These are phyloP conservation scores for Colletotrichum sp. DNA, from an alignment of 2,329 filamentous ascomycete genomes.

Conservation along the genomic window DNA sequence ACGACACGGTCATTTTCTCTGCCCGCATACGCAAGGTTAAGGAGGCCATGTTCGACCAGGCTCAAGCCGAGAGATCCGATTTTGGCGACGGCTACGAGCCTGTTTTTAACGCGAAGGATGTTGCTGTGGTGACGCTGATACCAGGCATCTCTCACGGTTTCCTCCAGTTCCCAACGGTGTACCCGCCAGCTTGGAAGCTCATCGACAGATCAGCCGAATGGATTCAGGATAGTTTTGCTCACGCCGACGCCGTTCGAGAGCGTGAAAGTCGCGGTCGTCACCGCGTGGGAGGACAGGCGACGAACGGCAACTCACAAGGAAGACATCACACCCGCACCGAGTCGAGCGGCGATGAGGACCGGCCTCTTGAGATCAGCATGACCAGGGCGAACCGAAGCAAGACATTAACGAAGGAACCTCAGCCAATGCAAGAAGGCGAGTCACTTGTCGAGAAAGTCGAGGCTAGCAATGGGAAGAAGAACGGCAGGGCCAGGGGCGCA, in stretches of 20 bases:
- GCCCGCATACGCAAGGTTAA: conserved; percentile 85
- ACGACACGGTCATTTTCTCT: conserved; percentile 96
- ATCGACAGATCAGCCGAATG: conserved; percentile 80
- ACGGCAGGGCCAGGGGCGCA: conserved; percentile 33
- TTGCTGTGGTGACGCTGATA: conserved; percentile 82
- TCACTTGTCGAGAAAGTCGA: conserved; percentile 26
- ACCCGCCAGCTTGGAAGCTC: conserved; percentile 88
- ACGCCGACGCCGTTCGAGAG: conserved; percentile 45
- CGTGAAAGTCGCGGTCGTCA: conserved; percentile 5
- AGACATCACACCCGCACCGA: conserved; percentile 49
- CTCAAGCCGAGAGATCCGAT: conserved; percentile 40
- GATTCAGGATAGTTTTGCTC: conserved; percentile 79
- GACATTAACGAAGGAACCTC: conserved; percentile 22
- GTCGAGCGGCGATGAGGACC: conserved; percentile 79
- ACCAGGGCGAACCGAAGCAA: conserved; percentile 39
- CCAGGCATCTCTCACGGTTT: conserved; percentile 94
- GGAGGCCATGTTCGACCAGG: conserved; percentile 48
- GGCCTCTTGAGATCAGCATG: conserved; percentile 81
- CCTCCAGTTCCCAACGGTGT: conserved; percentile 86
- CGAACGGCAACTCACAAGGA: conserved; percentile 22
- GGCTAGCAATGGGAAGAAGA: conserved; percentile 22
- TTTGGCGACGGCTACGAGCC: conserved; percentile 39
- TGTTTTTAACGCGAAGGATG: conserved; percentile 73
- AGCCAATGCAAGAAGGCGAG: conserved; percentile 22
- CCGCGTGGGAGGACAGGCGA: not conserved